Evolutionary conservation across 768 basidiomycete genomes (phyloP).

Genomic region (Mycena capillaripes): DNA sequence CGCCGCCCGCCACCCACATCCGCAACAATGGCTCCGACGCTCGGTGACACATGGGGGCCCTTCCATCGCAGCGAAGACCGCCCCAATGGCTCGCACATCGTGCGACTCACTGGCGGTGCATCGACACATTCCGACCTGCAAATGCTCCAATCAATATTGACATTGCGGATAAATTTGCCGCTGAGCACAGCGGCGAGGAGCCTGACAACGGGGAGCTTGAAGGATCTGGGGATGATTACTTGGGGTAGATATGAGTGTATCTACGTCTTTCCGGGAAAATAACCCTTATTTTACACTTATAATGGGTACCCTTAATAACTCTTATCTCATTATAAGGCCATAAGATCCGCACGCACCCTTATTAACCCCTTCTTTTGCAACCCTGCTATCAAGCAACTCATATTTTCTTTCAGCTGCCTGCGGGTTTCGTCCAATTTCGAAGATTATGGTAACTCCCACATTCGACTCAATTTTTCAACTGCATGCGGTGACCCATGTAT

Average conservation of each 20-base stretch:
- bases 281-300: no score
- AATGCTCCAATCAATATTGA: conserved; percentile 4
- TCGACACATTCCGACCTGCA: neutral
- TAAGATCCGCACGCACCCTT: no score
- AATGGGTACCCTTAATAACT: no score
- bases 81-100: neutral
- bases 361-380: no score
- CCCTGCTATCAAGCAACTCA: conserved; percentile 2
- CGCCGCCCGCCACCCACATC: neutral
- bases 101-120: no score
- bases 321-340: no score
- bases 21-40: neutral
- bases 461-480: conserved; percentile 16
- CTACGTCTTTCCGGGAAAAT: no score
- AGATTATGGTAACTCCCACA: conserved; percentile 20
- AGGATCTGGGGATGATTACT: neutral
- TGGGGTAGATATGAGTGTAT: neutral
- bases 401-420: conserved; percentile 24
- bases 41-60: neutral
- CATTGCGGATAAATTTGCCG: neutral
- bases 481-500: conserved; percentile 18
- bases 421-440: conserved; percentile 20
- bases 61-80: neutral
- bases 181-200: neutral
- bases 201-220: neutral